These are phyloP conservation scores for Cicer chorassanicum DNA, from an alignment of 306 rosid genomes.

Conservation along the genomic window DNA sequence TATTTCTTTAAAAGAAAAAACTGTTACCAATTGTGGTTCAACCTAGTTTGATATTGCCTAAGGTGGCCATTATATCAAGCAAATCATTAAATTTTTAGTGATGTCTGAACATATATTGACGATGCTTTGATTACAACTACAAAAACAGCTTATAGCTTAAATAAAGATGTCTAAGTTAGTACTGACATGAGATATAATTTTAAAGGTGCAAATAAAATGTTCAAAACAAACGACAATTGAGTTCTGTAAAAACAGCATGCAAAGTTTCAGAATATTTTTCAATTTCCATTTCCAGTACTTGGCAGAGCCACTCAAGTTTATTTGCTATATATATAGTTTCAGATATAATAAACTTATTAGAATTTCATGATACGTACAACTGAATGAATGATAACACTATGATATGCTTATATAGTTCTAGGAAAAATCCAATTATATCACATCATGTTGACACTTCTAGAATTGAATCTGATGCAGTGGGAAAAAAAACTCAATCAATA, in stretches of 20 bases:
- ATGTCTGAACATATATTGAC: too few species aligned
- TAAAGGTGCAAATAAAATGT: too few species aligned
- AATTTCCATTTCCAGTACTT: not conserved
- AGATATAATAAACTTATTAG: conserved; percentile 4
- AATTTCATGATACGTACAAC: not conserved
- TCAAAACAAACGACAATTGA: too few species aligned
- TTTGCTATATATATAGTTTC: not conserved
- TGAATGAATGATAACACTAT: not conserved
- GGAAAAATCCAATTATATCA: not conserved
- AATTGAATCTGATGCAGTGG: not conserved
- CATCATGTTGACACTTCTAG: not conserved
- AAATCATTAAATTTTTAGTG: too few species aligned
- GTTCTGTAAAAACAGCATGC: not conserved
- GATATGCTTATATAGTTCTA: not conserved
- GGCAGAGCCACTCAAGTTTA: not conserved
- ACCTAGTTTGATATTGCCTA: too few species aligned
- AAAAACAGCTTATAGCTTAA: too few species aligned
- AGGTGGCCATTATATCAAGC: too few species aligned
- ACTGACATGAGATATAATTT: too few species aligned
- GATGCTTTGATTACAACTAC: too few species aligned
- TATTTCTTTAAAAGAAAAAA: not conserved
- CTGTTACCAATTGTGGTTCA: too few species aligned
- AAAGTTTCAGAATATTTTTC: not conserved
- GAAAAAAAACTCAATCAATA: not conserved
- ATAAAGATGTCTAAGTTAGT: too few species aligned